A percentile compares a stretch with the other conserved stretches of the same genome.
These are phyloP conservation scores for Phaeosphaeria sp. DNA, from an alignment of 2,329 filamentous ascomycete species.

Conservation along the genomic window DNA sequence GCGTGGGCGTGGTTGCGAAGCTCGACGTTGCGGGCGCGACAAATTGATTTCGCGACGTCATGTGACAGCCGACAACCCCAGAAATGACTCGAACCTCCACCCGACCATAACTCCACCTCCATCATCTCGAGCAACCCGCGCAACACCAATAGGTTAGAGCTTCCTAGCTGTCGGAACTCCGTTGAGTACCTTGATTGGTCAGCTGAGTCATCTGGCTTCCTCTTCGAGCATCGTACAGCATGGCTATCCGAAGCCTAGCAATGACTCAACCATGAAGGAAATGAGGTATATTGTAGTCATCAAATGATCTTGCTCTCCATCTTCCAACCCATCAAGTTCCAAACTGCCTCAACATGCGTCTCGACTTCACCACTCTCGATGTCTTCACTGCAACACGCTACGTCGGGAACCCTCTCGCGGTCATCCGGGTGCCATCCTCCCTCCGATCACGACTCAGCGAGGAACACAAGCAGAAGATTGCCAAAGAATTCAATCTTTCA, in stretches of 20 bases:
- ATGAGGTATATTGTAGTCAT: neutral
- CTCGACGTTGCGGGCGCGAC: constrained; percentile 10
- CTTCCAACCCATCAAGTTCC: neutral
- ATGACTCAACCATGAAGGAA: neutral
- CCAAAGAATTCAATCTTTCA: constrained; percentile 63
- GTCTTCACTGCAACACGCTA: constrained; percentile 57
- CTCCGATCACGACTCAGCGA: constrained; percentile 47
- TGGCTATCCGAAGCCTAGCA: neutral
- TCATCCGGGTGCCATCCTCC: constrained; percentile 56
- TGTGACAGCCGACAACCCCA: constrained; percentile 4
- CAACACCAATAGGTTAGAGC: neutral
- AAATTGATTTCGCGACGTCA: constrained; percentile 22
- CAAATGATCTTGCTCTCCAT: neutral
- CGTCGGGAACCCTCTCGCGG: constrained; percentile 55
- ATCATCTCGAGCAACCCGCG: neutral
- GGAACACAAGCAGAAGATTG: constrained; percentile 58
- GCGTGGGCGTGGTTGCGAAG: constrained; percentile 15
- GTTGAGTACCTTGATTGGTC: neutral
- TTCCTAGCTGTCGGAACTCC: neutral
- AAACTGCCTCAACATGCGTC: constrained; percentile 20
- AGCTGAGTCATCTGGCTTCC: neutral
- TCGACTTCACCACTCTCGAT: constrained; percentile 48
- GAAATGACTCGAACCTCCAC: constrained; percentile 4
- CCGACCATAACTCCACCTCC: neutral
- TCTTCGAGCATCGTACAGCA: neutral